Evolutionary conservation across 768 basidiomycete genomes (phyloP).

Genomic region (Ramaria sp.): DNA sequence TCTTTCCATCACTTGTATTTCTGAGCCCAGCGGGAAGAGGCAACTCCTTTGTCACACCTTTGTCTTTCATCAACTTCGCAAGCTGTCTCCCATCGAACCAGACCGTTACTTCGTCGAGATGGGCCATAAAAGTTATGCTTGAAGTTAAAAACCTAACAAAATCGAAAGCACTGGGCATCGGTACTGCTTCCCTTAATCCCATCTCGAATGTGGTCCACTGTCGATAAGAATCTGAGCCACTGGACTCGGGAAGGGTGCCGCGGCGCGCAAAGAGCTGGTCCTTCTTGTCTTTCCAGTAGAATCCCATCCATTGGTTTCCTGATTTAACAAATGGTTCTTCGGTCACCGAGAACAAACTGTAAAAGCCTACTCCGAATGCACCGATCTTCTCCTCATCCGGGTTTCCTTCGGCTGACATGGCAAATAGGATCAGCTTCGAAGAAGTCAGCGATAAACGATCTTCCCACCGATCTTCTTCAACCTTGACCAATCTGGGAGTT

Average conservation of each 20-base stretch:
- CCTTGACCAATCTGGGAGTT: slow-evolving; percentile 59
- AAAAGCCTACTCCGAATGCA: slow-evolving; percentile 86
- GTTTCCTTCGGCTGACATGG: slow-evolving; percentile 68
- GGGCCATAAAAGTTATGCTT: slow-evolving; percentile 86
- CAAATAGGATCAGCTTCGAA: not conserved
- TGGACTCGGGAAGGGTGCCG: slow-evolving; percentile 42
- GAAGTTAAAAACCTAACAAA: slow-evolving; percentile 84
- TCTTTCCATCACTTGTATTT: slow-evolving; percentile 40
- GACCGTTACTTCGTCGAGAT: slow-evolving; percentile 65
- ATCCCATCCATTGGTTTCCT: slow-evolving; percentile 88
- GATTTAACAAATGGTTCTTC: slow-evolving; percentile 78
- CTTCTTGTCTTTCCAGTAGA: slow-evolving; percentile 91
- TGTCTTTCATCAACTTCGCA: slow-evolving; percentile 51
- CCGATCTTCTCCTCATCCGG: slow-evolving; percentile 93
- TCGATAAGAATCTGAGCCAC: slow-evolving; percentile 17
- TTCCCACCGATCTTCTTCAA: slow-evolving; percentile 74
- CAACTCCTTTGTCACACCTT: slow-evolving; percentile 40
- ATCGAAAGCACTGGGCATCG: slow-evolving; percentile 78
- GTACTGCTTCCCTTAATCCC: slow-evolving; percentile 67
- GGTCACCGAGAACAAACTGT: slow-evolving; percentile 73
- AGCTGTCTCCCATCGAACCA: slow-evolving; percentile 74
- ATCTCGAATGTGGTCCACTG: slow-evolving; percentile 87
- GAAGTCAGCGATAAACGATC: not conserved
- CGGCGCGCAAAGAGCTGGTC: slow-evolving; percentile 81
- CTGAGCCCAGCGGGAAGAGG: slow-evolving; percentile 48